phyloP scores from a whole-genome alignment of 2,329 filamentous ascomycete genomes.

The Fusarium sp. region DNA sequence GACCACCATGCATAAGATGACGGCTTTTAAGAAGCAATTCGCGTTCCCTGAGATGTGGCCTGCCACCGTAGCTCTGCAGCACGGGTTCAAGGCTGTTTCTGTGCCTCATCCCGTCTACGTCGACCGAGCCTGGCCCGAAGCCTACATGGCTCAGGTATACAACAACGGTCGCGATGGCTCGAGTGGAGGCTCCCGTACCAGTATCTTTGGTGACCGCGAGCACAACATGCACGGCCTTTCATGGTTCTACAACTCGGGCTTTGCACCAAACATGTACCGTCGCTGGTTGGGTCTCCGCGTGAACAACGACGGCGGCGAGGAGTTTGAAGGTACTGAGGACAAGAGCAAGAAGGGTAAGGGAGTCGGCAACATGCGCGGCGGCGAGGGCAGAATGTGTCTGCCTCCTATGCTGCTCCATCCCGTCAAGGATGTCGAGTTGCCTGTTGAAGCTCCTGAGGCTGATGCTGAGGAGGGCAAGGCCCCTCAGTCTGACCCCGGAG shows the following conservation, averaged over 20 bases:
- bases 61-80: constrained; percentile 86
- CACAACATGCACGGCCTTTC: constrained; percentile 89
- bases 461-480: constrained; percentile 55
- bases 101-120: constrained; percentile 90
- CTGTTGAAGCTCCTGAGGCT: constrained; percentile 70
- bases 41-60: constrained; percentile 99
- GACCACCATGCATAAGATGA: constrained; percentile 91
- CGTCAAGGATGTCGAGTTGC: constrained; percentile 79
- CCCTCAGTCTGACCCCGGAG: constrained; percentile 62
- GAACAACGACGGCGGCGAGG: constrained; percentile 82
- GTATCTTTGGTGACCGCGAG: constrained; percentile 85
- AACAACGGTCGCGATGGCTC: constrained; percentile 84
- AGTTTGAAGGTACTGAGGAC: constrained; percentile 75
- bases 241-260: constrained; percentile 93
- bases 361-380: constrained; percentile 69
- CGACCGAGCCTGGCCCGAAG: constrained; percentile 86
- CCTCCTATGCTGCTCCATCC: constrained; percentile 92
- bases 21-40: constrained; percentile 84
- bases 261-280: constrained; percentile 83
- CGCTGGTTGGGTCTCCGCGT: constrained; percentile 88
- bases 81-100: constrained; percentile 92
- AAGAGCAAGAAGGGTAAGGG: constrained; percentile 63
- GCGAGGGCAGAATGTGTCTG: constrained; percentile 89
- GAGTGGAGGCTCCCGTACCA: constrained; percentile 78
- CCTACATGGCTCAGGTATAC: constrained; percentile 82